Percentiles rank a stretch among this genome's conserved stretches.
These are phyloP conservation scores for Lignosus rhinocerotis DNA, from an alignment of 1,284 basidiomycete species.

Conservation along the genomic window DNA sequence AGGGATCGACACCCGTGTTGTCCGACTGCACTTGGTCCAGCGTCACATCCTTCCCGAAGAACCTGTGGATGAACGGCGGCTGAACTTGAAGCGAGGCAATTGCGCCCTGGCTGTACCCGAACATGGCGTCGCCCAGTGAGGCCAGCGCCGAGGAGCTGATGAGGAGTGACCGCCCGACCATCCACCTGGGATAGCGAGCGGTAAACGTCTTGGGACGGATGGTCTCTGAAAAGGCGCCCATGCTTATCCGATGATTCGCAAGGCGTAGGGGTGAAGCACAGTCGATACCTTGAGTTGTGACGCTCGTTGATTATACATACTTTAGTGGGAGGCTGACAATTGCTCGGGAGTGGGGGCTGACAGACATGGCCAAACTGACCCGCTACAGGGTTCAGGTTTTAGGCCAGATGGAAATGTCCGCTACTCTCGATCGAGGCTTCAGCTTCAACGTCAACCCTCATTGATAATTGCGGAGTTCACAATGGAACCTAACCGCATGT, in stretches of 20 bases:
- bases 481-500: background rate
- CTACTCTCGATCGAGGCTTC: too few relatives aligned
- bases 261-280: too few relatives aligned
- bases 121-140: constrained; percentile 56
- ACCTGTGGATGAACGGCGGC: constrained; percentile 49
- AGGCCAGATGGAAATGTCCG: too few relatives aligned
- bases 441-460: too few relatives aligned
- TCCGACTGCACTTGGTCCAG: constrained; percentile 43
- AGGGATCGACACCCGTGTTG: constrained; percentile 46
- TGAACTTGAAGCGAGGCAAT: constrained; percentile 54
- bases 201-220: constrained; percentile 37
- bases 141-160: constrained; percentile 51
- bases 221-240: constrained; percentile 8
- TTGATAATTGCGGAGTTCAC: too few relatives aligned
- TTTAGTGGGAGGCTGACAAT: too few relatives aligned
- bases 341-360: too few relatives aligned
- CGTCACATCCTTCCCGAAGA: constrained; percentile 47
- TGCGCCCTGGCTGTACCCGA: constrained; percentile 56
- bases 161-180: constrained; percentile 51
- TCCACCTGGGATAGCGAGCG: constrained; percentile 51
- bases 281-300: too few relatives aligned
- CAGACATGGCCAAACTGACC: too few relatives aligned
- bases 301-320: too few relatives aligned
- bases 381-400: too few relatives aligned
- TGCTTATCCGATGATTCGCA: background rate